Evolutionary conservation across 2,329 filamentous ascomycete species (phyloP).

Genomic region (Fusarium torreyae): DNA sequence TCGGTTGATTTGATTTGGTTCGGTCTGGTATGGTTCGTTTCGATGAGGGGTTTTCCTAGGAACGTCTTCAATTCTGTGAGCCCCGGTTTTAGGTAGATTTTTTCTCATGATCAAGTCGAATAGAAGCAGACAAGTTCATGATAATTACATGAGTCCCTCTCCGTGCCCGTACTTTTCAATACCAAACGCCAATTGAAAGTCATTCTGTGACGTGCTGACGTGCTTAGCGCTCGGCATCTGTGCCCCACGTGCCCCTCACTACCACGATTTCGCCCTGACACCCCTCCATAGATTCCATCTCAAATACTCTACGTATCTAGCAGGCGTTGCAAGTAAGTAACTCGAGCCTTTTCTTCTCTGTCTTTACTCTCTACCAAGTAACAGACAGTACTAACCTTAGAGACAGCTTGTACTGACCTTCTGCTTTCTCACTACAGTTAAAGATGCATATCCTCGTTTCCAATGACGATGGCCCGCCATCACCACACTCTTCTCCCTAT

Average conservation of each 20-base stretch:
- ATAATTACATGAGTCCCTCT: slow-evolving; percentile 31
- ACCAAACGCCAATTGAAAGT: slow-evolving; percentile 32
- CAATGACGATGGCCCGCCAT: slow-evolving; percentile 88
- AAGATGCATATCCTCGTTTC: slow-evolving; percentile 76
- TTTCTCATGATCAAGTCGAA: slow-evolving; percentile 42
- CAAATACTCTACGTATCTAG: slow-evolving; percentile 31
- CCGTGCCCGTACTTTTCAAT: slow-evolving; percentile 14
- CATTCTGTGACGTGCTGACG: slow-evolving; percentile 45
- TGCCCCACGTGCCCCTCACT: slow-evolving; percentile 49
- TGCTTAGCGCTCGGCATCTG: slow-evolving; percentile 39
- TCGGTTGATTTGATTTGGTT: slow-evolving; percentile 24
- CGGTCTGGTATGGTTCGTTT: slow-evolving; percentile 20
- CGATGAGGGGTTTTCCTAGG: slow-evolving; percentile 31
- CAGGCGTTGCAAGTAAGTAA: slow-evolving; percentile 20
- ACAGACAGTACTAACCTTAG: not conserved
- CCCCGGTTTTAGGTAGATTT: slow-evolving; percentile 42
- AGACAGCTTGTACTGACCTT: slow-evolving; percentile 2
- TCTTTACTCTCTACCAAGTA: not conserved
- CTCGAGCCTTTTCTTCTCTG: not conserved
- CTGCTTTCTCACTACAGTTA: not conserved
- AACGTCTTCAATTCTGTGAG: slow-evolving; percentile 39
- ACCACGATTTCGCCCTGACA: slow-evolving; percentile 28
- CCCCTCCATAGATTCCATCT: not conserved
- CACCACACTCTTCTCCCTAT: slow-evolving; percentile 83
- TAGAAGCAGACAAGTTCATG: slow-evolving; percentile 42